Base-by-base conservation (phyloP, 371 early-diverging fungal genomes). In the Lichtheimia ramosa region DNA sequence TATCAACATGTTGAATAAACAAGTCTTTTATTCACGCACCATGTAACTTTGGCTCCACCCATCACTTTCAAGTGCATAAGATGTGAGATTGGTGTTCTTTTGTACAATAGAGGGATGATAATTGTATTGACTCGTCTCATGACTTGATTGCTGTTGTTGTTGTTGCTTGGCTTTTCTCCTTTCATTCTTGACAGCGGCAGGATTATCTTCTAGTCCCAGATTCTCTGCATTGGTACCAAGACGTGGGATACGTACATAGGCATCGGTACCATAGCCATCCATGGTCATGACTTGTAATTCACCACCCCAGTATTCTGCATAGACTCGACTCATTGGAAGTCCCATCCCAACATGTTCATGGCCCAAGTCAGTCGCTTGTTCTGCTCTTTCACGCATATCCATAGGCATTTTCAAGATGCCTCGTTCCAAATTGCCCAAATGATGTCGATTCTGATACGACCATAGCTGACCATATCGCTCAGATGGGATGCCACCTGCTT, bases 181-280 rank as follows among this genome's bases (percentile, higher is more conserved):
- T 34, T 34, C 34, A 34, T 34, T 34, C 34, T 34, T 34, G 34
- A 34, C 10, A 34, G 34, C 34, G 10, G 34, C 34, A 34, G 54
- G 62, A 25, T 55, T 27, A 20, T 56, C 56, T 27, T 61, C 66
- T 3, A 71, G 54, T 0, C 64, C 74, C 16, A 86, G 72, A 57
- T 89, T 89, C 66, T 91, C 91, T 16, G 80, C 78, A 24, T 76
- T 78, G 54, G 86, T 89, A 40, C 90, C 89, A 41, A 89, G 74
- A 14, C 86, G 73, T 39, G 89, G 88, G 48, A 92, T 74, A 60
- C 76, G 80, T 24, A 95, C 84, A 69, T 95, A 96, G 0, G 90
- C 92, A 70, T 96, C 96, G 18, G 92, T 90, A 15, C 95, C 97
- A 61, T 83, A 92, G 6, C 94, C 95, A 41, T 92, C 85, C 85